These are phyloP conservation scores for Serendipita sp. DNA, from an alignment of 1,284 basidiomycete species.

Conservation along the genomic window DNA sequence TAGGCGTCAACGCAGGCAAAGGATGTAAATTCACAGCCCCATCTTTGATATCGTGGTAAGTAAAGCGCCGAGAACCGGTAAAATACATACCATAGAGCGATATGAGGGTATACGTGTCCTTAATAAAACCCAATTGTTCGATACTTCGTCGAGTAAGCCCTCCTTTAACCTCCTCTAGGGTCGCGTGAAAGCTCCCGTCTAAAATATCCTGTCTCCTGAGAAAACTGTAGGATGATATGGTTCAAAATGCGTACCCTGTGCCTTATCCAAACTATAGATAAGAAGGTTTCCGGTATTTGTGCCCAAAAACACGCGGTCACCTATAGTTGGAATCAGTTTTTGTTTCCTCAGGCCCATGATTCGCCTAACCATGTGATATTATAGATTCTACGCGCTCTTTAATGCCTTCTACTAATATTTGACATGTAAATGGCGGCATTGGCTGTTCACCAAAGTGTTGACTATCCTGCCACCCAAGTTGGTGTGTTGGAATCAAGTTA, in stretches of 20 bases:
- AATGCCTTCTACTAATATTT: slow-evolving; percentile 22
- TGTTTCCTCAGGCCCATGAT: background rate
- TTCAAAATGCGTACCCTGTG: slow-evolving; percentile 20
- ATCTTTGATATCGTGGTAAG: slow-evolving; percentile 29
- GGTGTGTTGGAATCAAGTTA: background rate
- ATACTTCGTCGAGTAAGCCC: slow-evolving; percentile 53
- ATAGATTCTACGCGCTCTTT: slow-evolving; percentile 36
- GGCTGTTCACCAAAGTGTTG: background rate
- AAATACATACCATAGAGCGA: slow-evolving; percentile 57
- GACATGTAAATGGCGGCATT: slow-evolving; percentile 15
- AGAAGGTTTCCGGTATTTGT: slow-evolving; percentile 56
- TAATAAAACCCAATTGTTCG: slow-evolving; percentile 75
- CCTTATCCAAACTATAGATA: slow-evolving; percentile 40
- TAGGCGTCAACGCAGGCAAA: slow-evolving; percentile 49
- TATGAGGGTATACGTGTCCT: slow-evolving; percentile 68
- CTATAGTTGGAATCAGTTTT: slow-evolving; percentile 25
- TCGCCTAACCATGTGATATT: slow-evolving; percentile 33
- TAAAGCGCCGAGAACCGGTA: background rate
- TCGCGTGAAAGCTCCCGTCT: slow-evolving; percentile 27
- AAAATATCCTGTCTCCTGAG: slow-evolving; percentile 15
- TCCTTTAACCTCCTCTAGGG: slow-evolving; percentile 53
- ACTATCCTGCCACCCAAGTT: background rate
- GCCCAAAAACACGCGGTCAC: slow-evolving; percentile 63
- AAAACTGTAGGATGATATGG: background rate
- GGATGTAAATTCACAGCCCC: slow-evolving; percentile 48